Evolutionary conservation across 108 stramenopile genomes (phyloP).

Genomic region (Skeletonema grethae): DNA sequence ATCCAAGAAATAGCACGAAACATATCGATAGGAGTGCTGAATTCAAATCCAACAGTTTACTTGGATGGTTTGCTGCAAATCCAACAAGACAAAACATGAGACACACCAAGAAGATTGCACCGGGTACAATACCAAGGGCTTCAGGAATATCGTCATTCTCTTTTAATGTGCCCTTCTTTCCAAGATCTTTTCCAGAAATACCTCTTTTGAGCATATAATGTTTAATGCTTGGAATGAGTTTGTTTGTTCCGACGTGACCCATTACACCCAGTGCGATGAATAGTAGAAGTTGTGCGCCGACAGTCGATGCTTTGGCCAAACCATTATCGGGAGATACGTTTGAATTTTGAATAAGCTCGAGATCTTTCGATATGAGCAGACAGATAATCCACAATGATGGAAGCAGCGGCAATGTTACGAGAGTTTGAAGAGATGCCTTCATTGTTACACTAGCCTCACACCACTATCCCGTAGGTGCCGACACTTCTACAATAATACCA

Average conservation of each 20-base stretch:
- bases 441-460: background rate
- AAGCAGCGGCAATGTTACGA: slow-evolving; percentile 8
- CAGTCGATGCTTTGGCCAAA: background rate
- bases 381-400: slow-evolving; percentile 6
- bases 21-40: slow-evolving; percentile 94
- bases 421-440: background rate
- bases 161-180: slow-evolving; percentile 79
- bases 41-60: slow-evolving; percentile 74
- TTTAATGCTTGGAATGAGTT: slow-evolving; percentile 41
- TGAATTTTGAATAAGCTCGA: background rate
- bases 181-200: slow-evolving; percentile 86
- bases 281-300: slow-evolving; percentile 40
- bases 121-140: slow-evolving; percentile 93
- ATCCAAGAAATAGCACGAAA: slow-evolving; percentile 97
- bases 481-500: no score
- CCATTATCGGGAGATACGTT: background rate
- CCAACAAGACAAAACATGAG: slow-evolving; percentile 87
- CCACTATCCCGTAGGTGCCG: no score
- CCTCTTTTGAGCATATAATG: slow-evolving; percentile 76
- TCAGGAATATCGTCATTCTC: slow-evolving; percentile 82
- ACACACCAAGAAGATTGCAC: slow-evolving; percentile 90
- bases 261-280: slow-evolving; percentile 32
- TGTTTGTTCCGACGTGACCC: slow-evolving; percentile 39
- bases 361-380: slow-evolving; percentile 8
- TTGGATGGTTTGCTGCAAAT: slow-evolving; percentile 79